Evolutionary conservation across 805 yeast genomes (phyloP).

Genomic region (Ogataea paraovalis): DNA sequence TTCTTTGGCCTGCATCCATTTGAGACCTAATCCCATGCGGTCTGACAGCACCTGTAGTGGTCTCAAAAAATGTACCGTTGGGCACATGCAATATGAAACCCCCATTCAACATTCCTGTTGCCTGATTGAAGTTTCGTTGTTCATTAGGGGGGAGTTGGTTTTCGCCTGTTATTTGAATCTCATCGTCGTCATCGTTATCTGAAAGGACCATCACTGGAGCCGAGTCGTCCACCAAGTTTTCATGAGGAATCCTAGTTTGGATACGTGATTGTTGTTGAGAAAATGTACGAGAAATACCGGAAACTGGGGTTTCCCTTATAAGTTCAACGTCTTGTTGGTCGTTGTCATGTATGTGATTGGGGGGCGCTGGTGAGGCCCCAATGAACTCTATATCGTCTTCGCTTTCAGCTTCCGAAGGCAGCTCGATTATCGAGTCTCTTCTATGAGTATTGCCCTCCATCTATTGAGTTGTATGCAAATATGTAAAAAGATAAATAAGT

Average conservation of each 20-base stretch:
- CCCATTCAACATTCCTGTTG: slow-evolving; percentile 1
- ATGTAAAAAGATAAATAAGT: not conserved
- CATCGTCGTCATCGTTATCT: slow-evolving; percentile 20
- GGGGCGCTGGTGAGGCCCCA: not conserved
- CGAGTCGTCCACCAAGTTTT: not conserved
- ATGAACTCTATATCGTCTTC: slow-evolving; percentile 3
- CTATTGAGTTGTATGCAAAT: not conserved
- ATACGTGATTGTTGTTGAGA: slow-evolving; percentile 2
- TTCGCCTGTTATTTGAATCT: slow-evolving; percentile 23
- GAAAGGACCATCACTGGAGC: slow-evolving; percentile 19
- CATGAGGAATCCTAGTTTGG: not conserved
- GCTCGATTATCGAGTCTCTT: slow-evolving; percentile 17
- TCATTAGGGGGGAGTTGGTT: slow-evolving; percentile 11
- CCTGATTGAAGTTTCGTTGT: slow-evolving; percentile 3
- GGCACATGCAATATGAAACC: slow-evolving; percentile 16
- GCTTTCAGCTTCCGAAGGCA: slow-evolving; percentile 13
- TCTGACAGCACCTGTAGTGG: not conserved
- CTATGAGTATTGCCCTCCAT: not conserved
- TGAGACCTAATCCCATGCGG: not conserved
- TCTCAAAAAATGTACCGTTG: not conserved
- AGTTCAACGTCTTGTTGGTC: not conserved
- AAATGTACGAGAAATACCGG: not conserved
- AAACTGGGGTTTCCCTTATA: not conserved
- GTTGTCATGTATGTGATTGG: not conserved
- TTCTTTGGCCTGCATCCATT: not conserved